Evolutionary conservation across 345 rosid species (phyloP).

Genomic region (Brassica incana): DNA sequence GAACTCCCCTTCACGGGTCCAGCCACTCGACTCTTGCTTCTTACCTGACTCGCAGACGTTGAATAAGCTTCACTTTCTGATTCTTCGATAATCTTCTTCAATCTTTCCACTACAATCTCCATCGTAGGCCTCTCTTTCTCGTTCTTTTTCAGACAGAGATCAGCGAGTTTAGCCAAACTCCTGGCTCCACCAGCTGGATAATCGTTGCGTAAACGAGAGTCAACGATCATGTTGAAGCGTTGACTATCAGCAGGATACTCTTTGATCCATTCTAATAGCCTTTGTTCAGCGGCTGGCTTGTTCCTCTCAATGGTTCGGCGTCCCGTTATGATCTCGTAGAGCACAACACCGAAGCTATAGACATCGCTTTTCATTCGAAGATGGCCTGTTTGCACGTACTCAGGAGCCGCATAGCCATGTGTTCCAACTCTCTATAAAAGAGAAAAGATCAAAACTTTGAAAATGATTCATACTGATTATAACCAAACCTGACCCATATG

Average conservation of each 20-base stretch:
- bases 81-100: slow-evolving; percentile 49
- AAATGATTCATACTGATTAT: neutral
- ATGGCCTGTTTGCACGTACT: slow-evolving; percentile 61
- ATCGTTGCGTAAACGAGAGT: slow-evolving; percentile 60
- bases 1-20: slow-evolving; percentile 19
- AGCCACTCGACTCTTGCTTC: slow-evolving; percentile 3
- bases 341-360: slow-evolving; percentile 86
- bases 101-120: slow-evolving; percentile 59
- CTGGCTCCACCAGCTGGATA: slow-evolving; percentile 54
- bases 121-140: slow-evolving; percentile 69
- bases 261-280: slow-evolving; percentile 73
- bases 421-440: slow-evolving; percentile 73
- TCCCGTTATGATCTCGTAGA: slow-evolving; percentile 82
- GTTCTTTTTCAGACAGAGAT: slow-evolving; percentile 57
- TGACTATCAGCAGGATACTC: slow-evolving; percentile 60
- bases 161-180: slow-evolving; percentile 67
- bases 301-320: slow-evolving; percentile 70
- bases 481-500: neutral
- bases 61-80: slow-evolving; percentile 25
- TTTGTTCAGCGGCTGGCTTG: slow-evolving; percentile 64
- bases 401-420: slow-evolving; percentile 86
- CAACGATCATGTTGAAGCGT: slow-evolving; percentile 62
- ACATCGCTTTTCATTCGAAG: slow-evolving; percentile 76
- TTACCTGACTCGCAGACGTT: neutral
- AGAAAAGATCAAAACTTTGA: neutral